Conservation (phyloP, 176 grass and related monocot genomes). For the Canna indica region DNA sequence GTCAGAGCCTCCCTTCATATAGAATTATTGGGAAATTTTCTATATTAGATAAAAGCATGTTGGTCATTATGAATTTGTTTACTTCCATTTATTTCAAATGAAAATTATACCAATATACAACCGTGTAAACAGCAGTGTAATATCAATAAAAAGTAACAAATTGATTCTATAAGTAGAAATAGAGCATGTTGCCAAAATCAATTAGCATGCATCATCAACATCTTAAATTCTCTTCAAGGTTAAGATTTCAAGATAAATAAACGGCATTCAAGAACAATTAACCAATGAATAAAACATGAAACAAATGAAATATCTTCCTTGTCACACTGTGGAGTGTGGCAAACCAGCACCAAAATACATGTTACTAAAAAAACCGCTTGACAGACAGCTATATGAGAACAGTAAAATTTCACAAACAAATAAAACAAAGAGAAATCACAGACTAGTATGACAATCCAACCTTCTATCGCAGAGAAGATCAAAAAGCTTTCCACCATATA, state of each 20-base stretch:
- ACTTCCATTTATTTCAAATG: background rate
- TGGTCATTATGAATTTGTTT: background rate
- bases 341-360: background rate
- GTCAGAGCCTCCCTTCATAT: background rate
- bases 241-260: background rate
- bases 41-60: constrained; percentile 7
- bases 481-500: constrained; percentile 96
- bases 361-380: background rate
- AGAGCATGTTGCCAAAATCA: background rate
- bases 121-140: background rate
- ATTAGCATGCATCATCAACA: background rate
- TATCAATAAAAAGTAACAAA: background rate
- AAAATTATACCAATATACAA: background rate
- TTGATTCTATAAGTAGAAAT: background rate
- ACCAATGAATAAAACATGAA: background rate
- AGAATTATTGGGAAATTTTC: background rate
- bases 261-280: background rate
- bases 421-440: background rate
- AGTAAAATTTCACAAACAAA: background rate
- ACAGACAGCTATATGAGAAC: background rate
- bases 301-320: background rate
- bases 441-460: constrained; percentile 28
- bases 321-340: background rate
- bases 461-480: constrained; percentile 97
- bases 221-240: background rate